Evolutionary conservation across 306 rosid species (phyloP).

Genomic region (Medicago truncatula): MtrunA17r5.0-ANR NC_053044.1:56874001-56874500

Average conservation of each 20-base stretch:
- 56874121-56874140: neutral
- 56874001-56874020: neutral
- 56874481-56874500: neutral
- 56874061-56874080: neutral
- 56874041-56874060: neutral
- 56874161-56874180: neutral
- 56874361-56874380: neutral
- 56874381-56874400: neutral
- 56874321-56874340: neutral
- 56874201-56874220: too few relatives aligned
- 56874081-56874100: neutral
- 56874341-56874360: neutral
- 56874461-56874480: slow-evolving; percentile 13
- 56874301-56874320: neutral
- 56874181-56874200: too few relatives aligned
- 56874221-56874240: too few relatives aligned
- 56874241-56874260: too few relatives aligned
- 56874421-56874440: slow-evolving; percentile 22
- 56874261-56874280: neutral
- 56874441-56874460: neutral
- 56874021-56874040: neutral
- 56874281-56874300: neutral
- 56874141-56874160: neutral
- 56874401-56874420: neutral
- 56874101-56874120: neutral